Conservation (phyloP, 164 flowering plant species). For the Akebia trifoliata region DNA sequence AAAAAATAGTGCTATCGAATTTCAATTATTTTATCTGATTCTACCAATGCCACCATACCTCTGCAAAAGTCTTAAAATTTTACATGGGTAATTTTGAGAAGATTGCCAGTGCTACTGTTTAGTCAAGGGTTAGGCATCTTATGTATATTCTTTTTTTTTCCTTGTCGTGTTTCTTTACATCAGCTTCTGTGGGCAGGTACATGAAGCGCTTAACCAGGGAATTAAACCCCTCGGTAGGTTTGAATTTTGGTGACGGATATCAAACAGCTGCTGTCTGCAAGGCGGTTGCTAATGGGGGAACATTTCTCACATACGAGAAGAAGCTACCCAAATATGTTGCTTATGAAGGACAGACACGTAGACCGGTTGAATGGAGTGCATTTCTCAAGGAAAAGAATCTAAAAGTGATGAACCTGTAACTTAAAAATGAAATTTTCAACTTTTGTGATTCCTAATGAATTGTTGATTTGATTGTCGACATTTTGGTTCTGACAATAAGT, state of each 20-base stretch:
- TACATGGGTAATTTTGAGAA: too few relatives aligned
- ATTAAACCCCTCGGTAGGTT: slow-evolving; percentile 18
- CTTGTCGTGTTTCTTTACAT: not conserved
- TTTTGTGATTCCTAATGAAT: too few relatives aligned
- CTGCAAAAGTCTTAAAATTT: too few relatives aligned
- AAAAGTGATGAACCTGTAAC: slow-evolving; percentile 20
- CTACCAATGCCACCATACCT: too few relatives aligned
- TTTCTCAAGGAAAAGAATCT: slow-evolving; percentile 26
- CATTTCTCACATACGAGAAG: slow-evolving; percentile 23
- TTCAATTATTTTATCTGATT: too few relatives aligned
- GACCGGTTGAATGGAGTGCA: slow-evolving; percentile 26
- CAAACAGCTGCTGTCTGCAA: slow-evolving; percentile 24
- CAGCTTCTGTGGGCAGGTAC: slow-evolving; percentile 9
- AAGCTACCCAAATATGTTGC: slow-evolving; percentile 21
- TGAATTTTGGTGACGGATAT: slow-evolving; percentile 19
- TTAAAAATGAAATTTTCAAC: too few relatives aligned
- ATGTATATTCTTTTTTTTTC: not conserved
- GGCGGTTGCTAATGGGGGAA: slow-evolving; percentile 20
- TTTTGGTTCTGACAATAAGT: too few relatives aligned
- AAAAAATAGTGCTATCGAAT: too few relatives aligned
- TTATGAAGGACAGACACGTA: slow-evolving; percentile 22
- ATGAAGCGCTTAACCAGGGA: slow-evolving; percentile 18
- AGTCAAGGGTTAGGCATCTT: too few relatives aligned
- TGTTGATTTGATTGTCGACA: too few relatives aligned
- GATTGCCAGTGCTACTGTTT: too few relatives aligned